Evolutionary conservation across 164 flowering plant genomes (phyloP), one percentile per base, ranked within the genome.

Genomic region (Taxillus chinensis): DNA sequence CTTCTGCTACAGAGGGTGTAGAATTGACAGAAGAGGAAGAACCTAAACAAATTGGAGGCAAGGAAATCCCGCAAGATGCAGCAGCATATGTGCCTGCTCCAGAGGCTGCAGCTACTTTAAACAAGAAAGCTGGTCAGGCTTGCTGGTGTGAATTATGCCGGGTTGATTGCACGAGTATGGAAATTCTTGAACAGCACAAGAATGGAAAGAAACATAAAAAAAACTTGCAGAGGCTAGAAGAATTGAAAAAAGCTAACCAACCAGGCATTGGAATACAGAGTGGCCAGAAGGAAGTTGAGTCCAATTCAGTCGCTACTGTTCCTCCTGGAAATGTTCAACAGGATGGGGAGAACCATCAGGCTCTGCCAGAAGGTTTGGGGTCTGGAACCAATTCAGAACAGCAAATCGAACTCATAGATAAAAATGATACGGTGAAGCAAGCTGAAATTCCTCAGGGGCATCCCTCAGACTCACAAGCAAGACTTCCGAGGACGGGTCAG

Each of bases 111-210:
- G 43, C 50, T 10, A 9, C 45, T 42, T 8, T 45, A 58, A 58
- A 5, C 15, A 58, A 58, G 61, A 45, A 16, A 7, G 8, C 45
- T 14, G 45, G 2, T 5, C 61, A 58, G 6, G 45, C 4, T 13
- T 6, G 4, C 10, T 57, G 59, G 59, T 57, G 59, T 14, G 59
- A 57, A 9, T 11, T 57, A n/a, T 57, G 59, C 10, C 37, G 59
- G 59, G 59, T 57, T 38, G 59, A 57, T 40, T 57, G 59, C 41
- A 57, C 13, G 12, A 57, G 59, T 38, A 38, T 40, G 59, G 59
- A 57, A 10, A 38, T 57, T 38, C 59, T 57, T 40, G 59, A 57
- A 14, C 59, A 57, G 59, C 59, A 57, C 59, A 57, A 38, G 59
- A 57, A 40, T 40, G 59, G 59, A 38, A 57, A 57, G 43, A 11